phyloP scores from a whole-genome alignment of 2,329 filamentous ascomycete genomes.

The Hypoxylon sp. region DNA sequence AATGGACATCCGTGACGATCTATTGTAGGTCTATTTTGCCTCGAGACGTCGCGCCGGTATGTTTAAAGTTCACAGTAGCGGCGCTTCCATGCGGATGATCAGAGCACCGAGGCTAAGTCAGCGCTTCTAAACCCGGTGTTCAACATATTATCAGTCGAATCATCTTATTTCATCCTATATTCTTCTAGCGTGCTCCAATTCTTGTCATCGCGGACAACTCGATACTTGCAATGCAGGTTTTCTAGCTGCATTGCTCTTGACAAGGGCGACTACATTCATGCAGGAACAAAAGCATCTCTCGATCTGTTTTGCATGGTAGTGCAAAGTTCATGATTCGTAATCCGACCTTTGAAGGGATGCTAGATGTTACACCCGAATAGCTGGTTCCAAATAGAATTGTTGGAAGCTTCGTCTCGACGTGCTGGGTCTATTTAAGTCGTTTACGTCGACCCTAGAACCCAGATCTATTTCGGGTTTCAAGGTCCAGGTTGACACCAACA shows the following conservation, averaged over 20 bases:
- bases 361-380: constrained; percentile 13
- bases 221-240: constrained; percentile 12
- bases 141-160: not conserved
- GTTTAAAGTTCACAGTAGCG: constrained; percentile 30
- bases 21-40: constrained; percentile 17
- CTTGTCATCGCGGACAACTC: constrained; percentile 4
- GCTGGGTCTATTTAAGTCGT: constrained; percentile 24
- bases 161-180: not conserved
- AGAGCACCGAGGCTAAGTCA: constrained; percentile 9
- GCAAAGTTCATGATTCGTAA: constrained; percentile 17
- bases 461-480: constrained; percentile 16
- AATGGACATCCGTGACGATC: constrained; percentile 39
- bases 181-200: not conserved
- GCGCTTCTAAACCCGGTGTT: not conserved
- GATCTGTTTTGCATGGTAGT: constrained; percentile 19
- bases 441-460: constrained; percentile 22
- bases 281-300: constrained; percentile 34
- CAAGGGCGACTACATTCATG: constrained; percentile 28
- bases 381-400: constrained; percentile 36
- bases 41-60: constrained; percentile 9
- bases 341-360: constrained; percentile 14
- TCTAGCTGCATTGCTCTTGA: constrained; percentile 22
- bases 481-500: constrained; percentile 21
- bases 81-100: constrained; percentile 11
- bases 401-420: constrained; percentile 17